Percentiles rank a stretch among this genome's conserved stretches.
phyloP scores from a whole-genome alignment of 2,329 filamentous ascomycete species.

The Cryoendolithus antarcticus region DNA sequence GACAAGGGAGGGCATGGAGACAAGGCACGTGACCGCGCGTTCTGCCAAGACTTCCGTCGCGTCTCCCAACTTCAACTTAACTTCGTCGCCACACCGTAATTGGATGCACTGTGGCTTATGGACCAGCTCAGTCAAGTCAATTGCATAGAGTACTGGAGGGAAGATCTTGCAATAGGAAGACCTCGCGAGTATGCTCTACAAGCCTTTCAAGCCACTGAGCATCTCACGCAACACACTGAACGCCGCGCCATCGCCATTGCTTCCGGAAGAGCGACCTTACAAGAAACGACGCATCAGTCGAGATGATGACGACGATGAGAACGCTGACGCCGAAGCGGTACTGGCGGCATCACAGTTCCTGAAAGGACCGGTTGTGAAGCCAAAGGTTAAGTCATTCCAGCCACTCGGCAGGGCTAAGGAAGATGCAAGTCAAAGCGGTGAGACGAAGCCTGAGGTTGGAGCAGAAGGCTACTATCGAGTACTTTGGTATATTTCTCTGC shows the following conservation, averaged over 20 bases:
- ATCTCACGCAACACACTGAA: constrained; percentile 2
- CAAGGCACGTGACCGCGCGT: too few relatives aligned
- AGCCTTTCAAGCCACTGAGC: constrained; percentile 9
- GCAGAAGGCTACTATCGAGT: constrained; percentile 31
- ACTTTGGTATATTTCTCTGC: constrained; percentile 22
- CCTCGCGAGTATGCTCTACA: not conserved
- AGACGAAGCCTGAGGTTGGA: constrained; percentile 9
- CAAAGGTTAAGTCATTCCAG: constrained; percentile 11
- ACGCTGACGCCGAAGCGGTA: constrained; percentile 14
- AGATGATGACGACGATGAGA: constrained; percentile 17
- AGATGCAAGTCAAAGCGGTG: not conserved
- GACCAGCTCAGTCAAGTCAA: too few relatives aligned
- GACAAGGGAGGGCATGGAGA: too few relatives aligned
- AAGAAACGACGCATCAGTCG: constrained; percentile 31
- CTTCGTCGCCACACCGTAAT: too few relatives aligned
- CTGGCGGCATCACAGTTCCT: constrained; percentile 19
- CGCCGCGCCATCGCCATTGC: constrained; percentile 1
- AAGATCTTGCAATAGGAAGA: too few relatives aligned
- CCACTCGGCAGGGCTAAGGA: constrained; percentile 12
- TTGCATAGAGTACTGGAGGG: too few relatives aligned
- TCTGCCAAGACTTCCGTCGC: too few relatives aligned
- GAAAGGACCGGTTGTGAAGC: constrained; percentile 15
- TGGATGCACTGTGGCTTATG: too few relatives aligned
- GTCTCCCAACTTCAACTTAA: too few relatives aligned
- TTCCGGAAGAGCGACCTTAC: constrained; percentile 22